Conservation (phyloP, 1,284 basidiomycete species). For the Malassezia furfur region DNA sequence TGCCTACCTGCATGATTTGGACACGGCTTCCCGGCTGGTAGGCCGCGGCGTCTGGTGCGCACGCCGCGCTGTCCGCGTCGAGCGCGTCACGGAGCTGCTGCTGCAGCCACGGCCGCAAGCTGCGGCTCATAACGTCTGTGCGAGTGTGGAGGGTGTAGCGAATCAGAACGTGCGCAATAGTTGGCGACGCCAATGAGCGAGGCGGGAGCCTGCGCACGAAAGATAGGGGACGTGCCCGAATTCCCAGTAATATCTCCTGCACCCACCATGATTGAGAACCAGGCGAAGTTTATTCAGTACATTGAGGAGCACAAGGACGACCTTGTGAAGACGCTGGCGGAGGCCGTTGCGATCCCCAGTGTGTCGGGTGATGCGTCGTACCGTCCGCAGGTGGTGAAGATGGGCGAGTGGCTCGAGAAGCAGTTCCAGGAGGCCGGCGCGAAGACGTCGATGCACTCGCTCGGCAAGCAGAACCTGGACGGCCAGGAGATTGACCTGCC, state of each 20-base stretch:
- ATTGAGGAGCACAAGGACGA: constrained; percentile 42
- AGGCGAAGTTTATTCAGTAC: constrained; percentile 36
- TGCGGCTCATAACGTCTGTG: constrained; percentile 5
- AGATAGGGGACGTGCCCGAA: too few relatives aligned
- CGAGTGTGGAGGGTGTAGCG: constrained; percentile 4
- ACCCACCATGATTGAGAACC: constrained; percentile 15
- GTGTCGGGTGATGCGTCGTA: constrained; percentile 45
- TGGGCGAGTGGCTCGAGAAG: constrained; percentile 43
- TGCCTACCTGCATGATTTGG: constrained; percentile 3
- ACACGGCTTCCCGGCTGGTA: background rate
- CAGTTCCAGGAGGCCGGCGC: constrained; percentile 40
- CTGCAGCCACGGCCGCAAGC: constrained; percentile 11
- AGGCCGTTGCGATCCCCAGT: constrained; percentile 44
- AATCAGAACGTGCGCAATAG: background rate
- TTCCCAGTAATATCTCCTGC: too few relatives aligned
- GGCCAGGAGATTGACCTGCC: constrained; percentile 70
- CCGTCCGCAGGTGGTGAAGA: constrained; percentile 41
- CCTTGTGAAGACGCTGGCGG: constrained; percentile 35
- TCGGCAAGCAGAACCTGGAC: constrained; percentile 70
- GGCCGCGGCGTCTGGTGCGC: too few relatives aligned
- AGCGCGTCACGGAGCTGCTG: background rate
- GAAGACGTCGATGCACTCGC: constrained; percentile 31
- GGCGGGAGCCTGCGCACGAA: background rate
- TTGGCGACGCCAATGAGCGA: too few relatives aligned
- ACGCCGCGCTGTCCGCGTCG: too few relatives aligned